Conservation (phyloP, 1,139 yeast species). For the Taiozyma sp. region DNA sequence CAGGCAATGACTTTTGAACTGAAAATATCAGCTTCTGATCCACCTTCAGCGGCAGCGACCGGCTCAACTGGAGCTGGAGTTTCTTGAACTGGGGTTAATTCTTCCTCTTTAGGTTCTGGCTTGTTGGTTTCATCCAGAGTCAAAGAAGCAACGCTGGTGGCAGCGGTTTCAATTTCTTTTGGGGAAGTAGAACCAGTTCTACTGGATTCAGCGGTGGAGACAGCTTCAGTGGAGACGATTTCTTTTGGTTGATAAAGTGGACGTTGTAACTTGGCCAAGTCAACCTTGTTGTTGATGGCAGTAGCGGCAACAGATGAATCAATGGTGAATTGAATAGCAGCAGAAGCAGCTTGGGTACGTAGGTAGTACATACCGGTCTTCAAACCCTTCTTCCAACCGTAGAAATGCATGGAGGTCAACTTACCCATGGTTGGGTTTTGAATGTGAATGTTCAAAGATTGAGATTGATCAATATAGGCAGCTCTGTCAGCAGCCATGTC, state of each 20-base stretch:
- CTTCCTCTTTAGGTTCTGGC: slow-evolving; percentile 24
- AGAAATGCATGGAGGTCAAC: slow-evolving; percentile 94
- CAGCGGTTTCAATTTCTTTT: slow-evolving; percentile 24
- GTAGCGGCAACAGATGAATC: slow-evolving; percentile 40
- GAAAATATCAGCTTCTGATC: slow-evolving; percentile 59
- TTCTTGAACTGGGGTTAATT: slow-evolving; percentile 15
- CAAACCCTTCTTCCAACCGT: slow-evolving; percentile 95
- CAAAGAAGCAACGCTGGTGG: slow-evolving; percentile 27
- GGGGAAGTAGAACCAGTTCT: slow-evolving; percentile 23
- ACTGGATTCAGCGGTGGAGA: slow-evolving; percentile 20
- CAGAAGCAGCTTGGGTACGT: slow-evolving; percentile 92
- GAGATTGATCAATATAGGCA: slow-evolving; percentile 92
- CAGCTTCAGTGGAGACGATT: slow-evolving; percentile 21
- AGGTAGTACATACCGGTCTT: slow-evolving; percentile 98
- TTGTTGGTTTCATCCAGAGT: slow-evolving; percentile 24
- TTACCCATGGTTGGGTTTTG: slow-evolving; percentile 89
- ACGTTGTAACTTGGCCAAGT: slow-evolving; percentile 49
- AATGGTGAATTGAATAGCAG: slow-evolving; percentile 72
- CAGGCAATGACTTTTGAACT: slow-evolving; percentile 94
- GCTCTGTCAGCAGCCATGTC: slow-evolving; percentile 97
- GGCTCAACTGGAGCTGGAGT: slow-evolving; percentile 18
- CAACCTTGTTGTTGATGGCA: slow-evolving; percentile 50
- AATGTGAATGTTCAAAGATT: slow-evolving; percentile 82
- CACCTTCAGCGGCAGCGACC: slow-evolving; percentile 27
- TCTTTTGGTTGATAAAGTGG: slow-evolving; percentile 41